Conservation (phyloP, 306 rosid genomes). For the Pyrus communis region DNA sequence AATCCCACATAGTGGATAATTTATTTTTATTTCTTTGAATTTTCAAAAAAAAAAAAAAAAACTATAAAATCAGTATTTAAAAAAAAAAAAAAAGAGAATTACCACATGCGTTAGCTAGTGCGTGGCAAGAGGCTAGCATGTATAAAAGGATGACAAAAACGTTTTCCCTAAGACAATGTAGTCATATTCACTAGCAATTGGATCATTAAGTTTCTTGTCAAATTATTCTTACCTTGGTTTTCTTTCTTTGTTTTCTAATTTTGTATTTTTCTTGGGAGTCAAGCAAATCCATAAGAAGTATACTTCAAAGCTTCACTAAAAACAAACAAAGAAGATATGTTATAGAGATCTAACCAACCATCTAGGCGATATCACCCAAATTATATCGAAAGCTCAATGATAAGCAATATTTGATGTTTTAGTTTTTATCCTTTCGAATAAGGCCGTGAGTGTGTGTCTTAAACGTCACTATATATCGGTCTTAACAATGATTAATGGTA, state of each 20-base stretch:
- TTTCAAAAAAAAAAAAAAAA: too few species aligned
- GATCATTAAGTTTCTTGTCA: not conserved
- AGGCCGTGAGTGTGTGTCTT: not conserved
- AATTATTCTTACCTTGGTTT: not conserved
- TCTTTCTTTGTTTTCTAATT: not conserved
- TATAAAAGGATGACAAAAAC: too few species aligned
- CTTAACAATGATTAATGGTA: not conserved
- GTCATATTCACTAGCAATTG: not conserved
- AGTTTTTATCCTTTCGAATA: not conserved
- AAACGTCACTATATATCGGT: not conserved
- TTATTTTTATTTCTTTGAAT: too few species aligned
- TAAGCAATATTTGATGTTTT: not conserved
- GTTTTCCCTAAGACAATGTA: not conserved
- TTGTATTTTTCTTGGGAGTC: not conserved
- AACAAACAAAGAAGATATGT: not conserved
- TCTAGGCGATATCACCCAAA: constrained; percentile 2
- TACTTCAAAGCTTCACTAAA: not conserved
- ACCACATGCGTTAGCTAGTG: too few species aligned
- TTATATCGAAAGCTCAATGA: not conserved
- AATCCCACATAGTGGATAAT: too few species aligned
- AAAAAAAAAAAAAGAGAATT: too few species aligned
- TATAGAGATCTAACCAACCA: not conserved
- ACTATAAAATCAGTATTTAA: too few species aligned
- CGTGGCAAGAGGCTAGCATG: too few species aligned
- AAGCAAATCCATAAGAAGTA: not conserved